Base-by-base conservation (phyloP, 2,329 filamentous ascomycete species). In the Ophiosphaerella herpotricha region DNA sequence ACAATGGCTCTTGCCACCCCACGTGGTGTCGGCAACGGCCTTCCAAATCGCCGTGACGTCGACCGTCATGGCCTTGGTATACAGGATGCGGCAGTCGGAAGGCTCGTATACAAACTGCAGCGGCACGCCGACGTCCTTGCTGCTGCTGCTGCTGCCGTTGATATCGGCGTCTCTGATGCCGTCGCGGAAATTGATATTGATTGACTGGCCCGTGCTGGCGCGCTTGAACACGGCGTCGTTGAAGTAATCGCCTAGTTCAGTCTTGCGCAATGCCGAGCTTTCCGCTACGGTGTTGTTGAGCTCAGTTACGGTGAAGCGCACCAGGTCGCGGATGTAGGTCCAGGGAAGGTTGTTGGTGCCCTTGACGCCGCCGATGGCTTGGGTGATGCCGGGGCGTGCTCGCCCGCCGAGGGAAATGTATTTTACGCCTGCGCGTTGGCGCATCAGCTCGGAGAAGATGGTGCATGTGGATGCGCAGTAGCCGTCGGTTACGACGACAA, bases 51-150 rank as follows among this genome's bases (percentile, higher is more conserved):
- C 76, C 1, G 76, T 76, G 2, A 81, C 75, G 52, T 85, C 77
- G 11, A 76, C 71, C 13, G 83, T 71, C 72, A 84, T 86, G 7
- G 77, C 72, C 41, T 77, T 70, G 0, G 85, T 88, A 55, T 82
- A 86, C 58, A 82, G 83, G 21, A 87, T 72, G 3, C 83, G 76
- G 62, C 85, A 88, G 58, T 87, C 82, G 0, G 85, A 79, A 1
- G 82, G 75, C 61, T 86, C 80, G 54, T 84, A 84, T 3, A 81
- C 72, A 61, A 87, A 88, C 47, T 89, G 85, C 11, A 81, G 63
- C n/a, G 85, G 80, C 0, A 75, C 16, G 16, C 16, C 16, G 16
- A 76, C 60, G 5, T 48, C 55, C 43, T 66, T 60, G 29, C 78
- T 77, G 24, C 72, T 71, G 16, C 77, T 60, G 29, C 78, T 77